Evolutionary conservation across 2,329 filamentous ascomycete species (phyloP).

Genomic region (Hypoxylon sp.): DNA sequence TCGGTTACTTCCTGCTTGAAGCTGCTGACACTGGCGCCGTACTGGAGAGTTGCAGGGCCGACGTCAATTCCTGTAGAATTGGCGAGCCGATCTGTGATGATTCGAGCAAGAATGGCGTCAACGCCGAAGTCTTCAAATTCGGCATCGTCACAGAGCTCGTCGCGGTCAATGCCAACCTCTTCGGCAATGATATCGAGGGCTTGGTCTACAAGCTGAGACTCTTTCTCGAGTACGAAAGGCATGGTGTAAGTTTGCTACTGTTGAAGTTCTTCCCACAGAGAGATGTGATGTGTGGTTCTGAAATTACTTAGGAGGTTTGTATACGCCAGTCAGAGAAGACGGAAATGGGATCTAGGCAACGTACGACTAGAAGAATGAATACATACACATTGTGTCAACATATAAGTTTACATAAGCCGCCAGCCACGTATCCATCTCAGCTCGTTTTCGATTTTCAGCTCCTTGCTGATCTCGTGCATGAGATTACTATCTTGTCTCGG

Average conservation of each 20-base stretch:
- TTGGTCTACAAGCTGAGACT: neutral
- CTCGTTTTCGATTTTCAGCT: neutral
- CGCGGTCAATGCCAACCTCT: conserved; percentile 16
- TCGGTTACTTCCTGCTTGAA: neutral
- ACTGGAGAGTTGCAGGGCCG: neutral
- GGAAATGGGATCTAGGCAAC: neutral
- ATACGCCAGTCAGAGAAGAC: neutral
- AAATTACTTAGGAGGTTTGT: no score
- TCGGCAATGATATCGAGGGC: conserved; percentile 19
- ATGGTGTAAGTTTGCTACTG: neutral
- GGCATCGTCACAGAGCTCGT: conserved; percentile 13
- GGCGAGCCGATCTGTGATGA: neutral
- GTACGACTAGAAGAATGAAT: neutral
- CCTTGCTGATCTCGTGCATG: neutral
- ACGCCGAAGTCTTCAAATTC: conserved; percentile 18
- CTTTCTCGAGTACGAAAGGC: neutral
- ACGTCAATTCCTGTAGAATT: neutral
- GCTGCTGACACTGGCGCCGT: conserved; percentile 5
- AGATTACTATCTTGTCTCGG: conserved; percentile 2
- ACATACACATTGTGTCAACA: no score
- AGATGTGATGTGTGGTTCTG: no score
- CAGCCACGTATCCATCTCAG: neutral
- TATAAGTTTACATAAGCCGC: neutral
- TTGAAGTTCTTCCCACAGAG: neutral
- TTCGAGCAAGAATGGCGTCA: conserved; percentile 23